Evolutionary conservation across 2,329 filamentous ascomycete species (phyloP).

Genomic region (Sporothrix pallida): DNA sequence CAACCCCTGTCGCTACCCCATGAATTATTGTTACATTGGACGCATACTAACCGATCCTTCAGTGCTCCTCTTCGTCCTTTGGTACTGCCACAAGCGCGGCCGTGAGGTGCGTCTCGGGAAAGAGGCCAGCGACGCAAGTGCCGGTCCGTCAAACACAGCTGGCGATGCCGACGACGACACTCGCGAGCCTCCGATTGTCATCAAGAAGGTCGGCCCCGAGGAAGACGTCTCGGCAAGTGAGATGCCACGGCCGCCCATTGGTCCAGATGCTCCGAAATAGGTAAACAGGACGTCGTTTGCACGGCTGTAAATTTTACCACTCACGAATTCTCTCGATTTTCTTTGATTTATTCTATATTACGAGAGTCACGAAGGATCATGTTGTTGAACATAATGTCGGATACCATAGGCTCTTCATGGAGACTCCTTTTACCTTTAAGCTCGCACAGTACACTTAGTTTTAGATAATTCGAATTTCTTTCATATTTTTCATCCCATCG

Average conservation of each 20-base stretch:
- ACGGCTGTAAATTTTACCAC: not conserved
- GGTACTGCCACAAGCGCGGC: constrained; percentile 98
- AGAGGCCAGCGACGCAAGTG: constrained; percentile 44
- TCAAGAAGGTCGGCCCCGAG: constrained; percentile 18
- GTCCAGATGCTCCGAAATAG: constrained; percentile 23
- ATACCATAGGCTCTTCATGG: not conserved
- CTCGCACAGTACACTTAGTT: no score
- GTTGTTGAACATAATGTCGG: not conserved
- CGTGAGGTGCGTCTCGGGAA: constrained; percentile 75
- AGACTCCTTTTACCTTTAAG: no score
- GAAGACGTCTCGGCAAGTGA: not conserved
- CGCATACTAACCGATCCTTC: constrained; percentile 1
- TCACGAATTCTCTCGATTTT: not conserved
- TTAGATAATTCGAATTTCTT: not conserved
- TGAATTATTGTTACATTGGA: not conserved
- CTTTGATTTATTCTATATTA: not conserved
- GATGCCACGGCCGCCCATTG: constrained; percentile 34
- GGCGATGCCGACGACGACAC: not conserved
- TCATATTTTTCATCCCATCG: not conserved
- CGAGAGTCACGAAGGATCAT: not conserved
- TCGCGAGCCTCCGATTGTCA: constrained; percentile 25
- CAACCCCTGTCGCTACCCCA: not conserved
- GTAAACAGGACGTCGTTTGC: not conserved
- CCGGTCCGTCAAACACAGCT: not conserved
- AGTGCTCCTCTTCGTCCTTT: constrained; percentile 92